Conservation (phyloP, 495 filamentous ascomycete genomes). For the Parachaetomium inaequale region DNA sequence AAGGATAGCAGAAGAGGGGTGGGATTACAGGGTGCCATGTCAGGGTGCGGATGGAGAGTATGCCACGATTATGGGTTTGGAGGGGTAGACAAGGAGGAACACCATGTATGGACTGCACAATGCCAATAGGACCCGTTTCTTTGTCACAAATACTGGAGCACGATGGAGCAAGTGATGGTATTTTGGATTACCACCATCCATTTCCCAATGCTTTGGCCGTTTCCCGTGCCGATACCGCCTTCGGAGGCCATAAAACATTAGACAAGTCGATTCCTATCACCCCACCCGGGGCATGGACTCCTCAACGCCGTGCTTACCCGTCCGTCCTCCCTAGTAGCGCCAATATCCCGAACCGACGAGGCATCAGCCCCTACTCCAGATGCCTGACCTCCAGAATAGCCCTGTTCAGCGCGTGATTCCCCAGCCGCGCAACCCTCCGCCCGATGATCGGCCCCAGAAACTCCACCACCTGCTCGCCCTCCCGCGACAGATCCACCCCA, state of each 20-base stretch:
- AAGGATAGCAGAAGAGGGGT: not conserved
- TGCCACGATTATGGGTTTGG: constrained; percentile 18
- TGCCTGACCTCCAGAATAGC: constrained; percentile 48
- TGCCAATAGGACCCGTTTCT: constrained; percentile 21
- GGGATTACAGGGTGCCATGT: not conserved
- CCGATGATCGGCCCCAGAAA: constrained; percentile 60
- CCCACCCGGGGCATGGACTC: not conserved
- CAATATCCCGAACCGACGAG: not conserved
- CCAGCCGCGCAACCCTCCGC: constrained; percentile 51
- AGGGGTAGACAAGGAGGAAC: constrained; percentile 15
- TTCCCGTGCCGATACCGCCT: not conserved
- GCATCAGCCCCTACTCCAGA: constrained; percentile 27
- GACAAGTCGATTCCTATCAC: not conserved
- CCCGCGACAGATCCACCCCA: constrained; percentile 33
- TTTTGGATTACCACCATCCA: not conserved
- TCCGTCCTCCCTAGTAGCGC: constrained; percentile 13
- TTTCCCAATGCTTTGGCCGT: not conserved
- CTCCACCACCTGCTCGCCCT: constrained; percentile 52
- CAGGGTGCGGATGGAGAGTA: not conserved
- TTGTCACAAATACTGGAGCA: constrained; percentile 10
- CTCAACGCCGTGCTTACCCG: not conserved
- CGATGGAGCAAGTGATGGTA: not conserved
- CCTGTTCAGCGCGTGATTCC: constrained; percentile 48
- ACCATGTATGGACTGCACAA: constrained; percentile 20
- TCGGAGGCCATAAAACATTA: not conserved